Evolutionary conservation across 139 green algal genomes (phyloP).

Genomic region (Volvox africanus): DNA sequence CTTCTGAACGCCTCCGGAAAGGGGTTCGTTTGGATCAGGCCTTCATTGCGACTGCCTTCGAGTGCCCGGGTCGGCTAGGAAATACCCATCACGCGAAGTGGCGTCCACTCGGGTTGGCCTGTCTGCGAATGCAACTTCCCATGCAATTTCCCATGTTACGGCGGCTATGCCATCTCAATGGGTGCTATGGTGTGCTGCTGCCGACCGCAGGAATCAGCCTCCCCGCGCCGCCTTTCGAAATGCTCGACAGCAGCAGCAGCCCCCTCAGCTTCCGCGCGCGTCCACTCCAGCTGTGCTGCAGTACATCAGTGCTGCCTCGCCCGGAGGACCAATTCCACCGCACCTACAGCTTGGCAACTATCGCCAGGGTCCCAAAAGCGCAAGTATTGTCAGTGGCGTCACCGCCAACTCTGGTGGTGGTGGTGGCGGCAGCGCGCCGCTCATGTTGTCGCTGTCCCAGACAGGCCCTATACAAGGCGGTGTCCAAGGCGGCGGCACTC

Average conservation of each 20-base stretch:
- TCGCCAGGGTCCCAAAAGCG: neutral
- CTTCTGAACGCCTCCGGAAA: too few relatives aligned
- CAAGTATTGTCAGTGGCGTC: neutral
- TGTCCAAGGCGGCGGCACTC: neutral
- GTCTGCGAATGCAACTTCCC: too few relatives aligned
- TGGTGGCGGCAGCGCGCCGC: too few relatives aligned
- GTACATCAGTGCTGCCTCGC: neutral
- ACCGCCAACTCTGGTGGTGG: neutral
- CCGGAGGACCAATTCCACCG: neutral
- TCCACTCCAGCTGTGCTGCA: conserved; percentile 4
- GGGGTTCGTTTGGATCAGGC: too few relatives aligned
- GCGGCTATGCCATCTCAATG: too few relatives aligned
- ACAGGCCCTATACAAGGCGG: neutral
- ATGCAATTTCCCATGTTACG: too few relatives aligned
- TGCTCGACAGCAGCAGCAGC: neutral
- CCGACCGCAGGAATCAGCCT: neutral
- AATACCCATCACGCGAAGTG: too few relatives aligned
- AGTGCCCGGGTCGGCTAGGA: too few relatives aligned
- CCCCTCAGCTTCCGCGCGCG: neutral
- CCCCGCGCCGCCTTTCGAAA: neutral
- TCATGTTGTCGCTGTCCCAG: neutral
- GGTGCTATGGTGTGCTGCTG: neutral
- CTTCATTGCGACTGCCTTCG: too few relatives aligned
- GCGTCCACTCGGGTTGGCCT: too few relatives aligned
- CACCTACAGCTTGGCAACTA: neutral